Evolutionary conservation across 2,329 filamentous ascomycete species (phyloP), one percentile per base, ranked within the genome.

Genomic region (Graphium sp.): DNA sequence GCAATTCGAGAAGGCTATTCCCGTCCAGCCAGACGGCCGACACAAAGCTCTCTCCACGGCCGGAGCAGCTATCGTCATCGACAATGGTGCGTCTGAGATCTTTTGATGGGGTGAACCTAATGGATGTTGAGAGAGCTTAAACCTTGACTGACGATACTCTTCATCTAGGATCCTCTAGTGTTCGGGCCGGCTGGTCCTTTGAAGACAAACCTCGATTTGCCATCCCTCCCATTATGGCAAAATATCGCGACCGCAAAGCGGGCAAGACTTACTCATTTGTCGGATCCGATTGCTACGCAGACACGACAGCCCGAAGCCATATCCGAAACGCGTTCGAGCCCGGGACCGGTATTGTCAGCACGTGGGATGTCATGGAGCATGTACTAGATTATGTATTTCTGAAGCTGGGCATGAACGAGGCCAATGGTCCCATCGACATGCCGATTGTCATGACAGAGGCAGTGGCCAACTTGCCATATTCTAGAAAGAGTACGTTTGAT

Each of bases 311-410:
- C 14, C 70, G 82, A 32, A 82, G 84, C 8, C 89, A 95, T 48
- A 76, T 92, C 34, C 77, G 87, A 47, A 80, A 82, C 48, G 77
- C 85, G 2, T 95, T 94, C 42, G 89, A 98, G 49, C 69, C 77
- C 2, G 85, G 85, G 15, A 87, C 77, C 24, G 87, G 85, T 37
- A 77, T 98, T 26, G 73, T 95, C 35, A 85, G 82, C 50, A 95
- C 95, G 48, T 98, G 91, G 84, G 89, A 98, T 51, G 85, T 84
- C 19, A 84, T 93, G 72, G 89, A 98, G 52, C 84, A 87, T 33
- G 64, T 94, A 5, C 56, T 98, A 26, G 89, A 98, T 55, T 94
- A 94, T 50, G 67, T 85, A 23, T 98, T 98, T 49, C 63, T 94
- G 39, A 95, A 94, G 55, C 58, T 98, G 31, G 89, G 89, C 5